These are phyloP conservation scores for Lentinula sp. DNA, from an alignment of 768 basidiomycete species.

Conservation along the genomic window DNA sequence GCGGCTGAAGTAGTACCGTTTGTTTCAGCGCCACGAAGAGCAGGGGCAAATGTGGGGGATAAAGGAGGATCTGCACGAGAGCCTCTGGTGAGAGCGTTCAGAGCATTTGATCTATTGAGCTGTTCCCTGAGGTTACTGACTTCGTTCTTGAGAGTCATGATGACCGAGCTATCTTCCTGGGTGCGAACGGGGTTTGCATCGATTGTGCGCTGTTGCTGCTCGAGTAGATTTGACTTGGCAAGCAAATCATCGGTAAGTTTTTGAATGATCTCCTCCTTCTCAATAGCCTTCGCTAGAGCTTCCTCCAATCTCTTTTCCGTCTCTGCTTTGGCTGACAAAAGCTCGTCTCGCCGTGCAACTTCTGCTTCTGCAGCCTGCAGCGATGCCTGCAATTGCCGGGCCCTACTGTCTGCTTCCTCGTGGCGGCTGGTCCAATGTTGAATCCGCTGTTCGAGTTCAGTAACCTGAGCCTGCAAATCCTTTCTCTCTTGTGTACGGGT, in stretches of 20 bases:
- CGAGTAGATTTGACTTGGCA: slow-evolving; percentile 69
- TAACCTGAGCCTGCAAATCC: slow-evolving; percentile 68
- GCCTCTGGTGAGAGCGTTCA: slow-evolving; percentile 78
- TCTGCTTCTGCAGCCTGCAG: slow-evolving; percentile 70
- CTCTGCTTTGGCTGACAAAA: slow-evolving; percentile 69
- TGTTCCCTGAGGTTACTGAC: slow-evolving; percentile 91
- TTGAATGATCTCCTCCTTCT: slow-evolving; percentile 82
- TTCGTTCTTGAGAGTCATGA: slow-evolving; percentile 86
- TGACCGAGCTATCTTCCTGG: slow-evolving; percentile 81
- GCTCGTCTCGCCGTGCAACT: slow-evolving; percentile 62
- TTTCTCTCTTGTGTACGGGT: slow-evolving; percentile 89
- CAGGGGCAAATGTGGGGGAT: slow-evolving; percentile 84
- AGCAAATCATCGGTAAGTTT: slow-evolving; percentile 75
- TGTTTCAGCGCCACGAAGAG: slow-evolving; percentile 47
- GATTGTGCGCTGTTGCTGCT: slow-evolving; percentile 65
- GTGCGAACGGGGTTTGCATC: slow-evolving; percentile 60
- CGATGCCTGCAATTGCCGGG: slow-evolving; percentile 65
- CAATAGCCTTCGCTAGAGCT: slow-evolving; percentile 58
- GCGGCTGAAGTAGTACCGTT: slow-evolving; percentile 38
- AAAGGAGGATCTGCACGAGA: slow-evolving; percentile 63
- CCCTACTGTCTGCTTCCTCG: slow-evolving; percentile 76
- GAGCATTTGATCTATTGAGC: slow-evolving; percentile 90
- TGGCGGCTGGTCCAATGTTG: slow-evolving; percentile 80
- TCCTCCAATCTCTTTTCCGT: slow-evolving; percentile 81
- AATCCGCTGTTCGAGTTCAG: slow-evolving; percentile 79